Evolutionary conservation across 2,329 filamentous ascomycete genomes (phyloP).

Genomic region (Fusarium foetens): DNA sequence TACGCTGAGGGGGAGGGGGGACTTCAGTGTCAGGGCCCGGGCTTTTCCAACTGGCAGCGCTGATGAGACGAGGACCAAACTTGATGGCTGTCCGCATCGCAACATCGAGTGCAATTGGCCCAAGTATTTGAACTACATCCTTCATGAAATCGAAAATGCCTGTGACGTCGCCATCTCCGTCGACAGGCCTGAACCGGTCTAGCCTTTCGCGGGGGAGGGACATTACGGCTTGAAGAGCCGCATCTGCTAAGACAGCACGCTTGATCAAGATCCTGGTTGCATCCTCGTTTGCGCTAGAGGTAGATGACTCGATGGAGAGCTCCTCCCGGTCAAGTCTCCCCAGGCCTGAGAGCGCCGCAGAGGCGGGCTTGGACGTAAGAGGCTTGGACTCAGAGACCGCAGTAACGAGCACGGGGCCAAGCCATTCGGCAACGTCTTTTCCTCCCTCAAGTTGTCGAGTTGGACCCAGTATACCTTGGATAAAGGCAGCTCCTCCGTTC

Average conservation of each 20-base stretch:
- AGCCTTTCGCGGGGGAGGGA: not conserved
- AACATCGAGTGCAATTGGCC: not conserved
- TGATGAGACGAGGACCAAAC: not conserved
- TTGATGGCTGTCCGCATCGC: not conserved
- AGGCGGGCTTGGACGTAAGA: not conserved
- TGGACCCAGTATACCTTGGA: constrained; percentile 9
- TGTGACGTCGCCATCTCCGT: not conserved
- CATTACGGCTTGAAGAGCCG: not conserved
- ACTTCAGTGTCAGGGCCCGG: not conserved
- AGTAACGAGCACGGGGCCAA: constrained; percentile 12
- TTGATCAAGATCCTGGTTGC: not conserved
- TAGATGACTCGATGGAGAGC: not conserved
- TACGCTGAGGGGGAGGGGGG: not conserved
- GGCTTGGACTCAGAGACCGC: constrained; percentile 2
- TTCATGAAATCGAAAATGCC: not conserved
- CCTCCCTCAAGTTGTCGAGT: constrained; percentile 22
- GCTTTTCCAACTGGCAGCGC: not conserved
- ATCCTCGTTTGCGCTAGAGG: not conserved
- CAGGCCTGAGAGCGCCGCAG: not conserved
- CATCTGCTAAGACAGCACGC: not conserved
- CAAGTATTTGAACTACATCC: not conserved
- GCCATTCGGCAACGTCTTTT: constrained; percentile 8
- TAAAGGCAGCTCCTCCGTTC: not conserved
- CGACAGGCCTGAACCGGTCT: not conserved
- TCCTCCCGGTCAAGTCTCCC: not conserved